Conservation (phyloP, 1,284 basidiomycete species). For the Rhodotorula sp. region DNA sequence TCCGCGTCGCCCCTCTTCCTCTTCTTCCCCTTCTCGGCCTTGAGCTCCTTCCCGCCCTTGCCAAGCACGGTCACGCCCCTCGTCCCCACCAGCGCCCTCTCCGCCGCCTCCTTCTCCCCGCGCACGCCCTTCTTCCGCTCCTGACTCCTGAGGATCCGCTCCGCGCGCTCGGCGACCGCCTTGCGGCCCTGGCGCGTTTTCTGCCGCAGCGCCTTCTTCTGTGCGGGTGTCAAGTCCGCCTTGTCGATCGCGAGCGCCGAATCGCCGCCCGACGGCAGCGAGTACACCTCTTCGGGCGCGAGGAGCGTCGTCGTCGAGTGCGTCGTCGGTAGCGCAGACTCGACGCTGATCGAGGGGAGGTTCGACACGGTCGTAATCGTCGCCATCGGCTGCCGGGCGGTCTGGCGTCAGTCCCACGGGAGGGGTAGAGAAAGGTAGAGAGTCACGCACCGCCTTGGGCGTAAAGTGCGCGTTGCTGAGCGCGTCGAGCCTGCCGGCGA, state of each 20-base stretch:
- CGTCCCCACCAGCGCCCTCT: conserved; percentile 42
- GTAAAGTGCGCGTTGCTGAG: conserved; percentile 93
- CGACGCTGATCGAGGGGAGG: conserved; percentile 78
- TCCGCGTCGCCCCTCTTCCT: conserved; percentile 29
- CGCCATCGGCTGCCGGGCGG: conserved; percentile 73
- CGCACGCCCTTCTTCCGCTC: conserved; percentile 62
- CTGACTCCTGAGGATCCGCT: conserved; percentile 61
- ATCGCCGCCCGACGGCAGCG: conserved; percentile 52
- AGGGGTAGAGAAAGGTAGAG: conserved; percentile 14
- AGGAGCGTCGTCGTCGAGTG: conserved; percentile 76
- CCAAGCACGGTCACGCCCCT: conserved; percentile 47
- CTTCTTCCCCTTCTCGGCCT: conserved; percentile 24
- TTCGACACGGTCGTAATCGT: conserved; percentile 84
- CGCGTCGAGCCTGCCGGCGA: conserved; percentile 89
- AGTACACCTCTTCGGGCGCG: conserved; percentile 90
- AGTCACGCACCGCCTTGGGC: conserved; percentile 76
- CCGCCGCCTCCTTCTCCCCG: conserved; percentile 63
- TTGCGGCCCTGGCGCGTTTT: conserved; percentile 72
- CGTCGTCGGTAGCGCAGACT: conserved; percentile 84
- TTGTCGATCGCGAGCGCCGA: conserved; percentile 52
- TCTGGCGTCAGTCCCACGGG: neutral
- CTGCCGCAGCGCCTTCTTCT: conserved; percentile 72
- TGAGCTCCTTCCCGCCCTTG: conserved; percentile 37
- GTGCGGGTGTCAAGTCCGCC: conserved; percentile 79
- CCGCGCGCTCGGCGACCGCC: conserved; percentile 62